phyloP scores from a whole-genome alignment of 768 basidiomycete genomes.

The Stropharia rugosoannulata region DNA sequence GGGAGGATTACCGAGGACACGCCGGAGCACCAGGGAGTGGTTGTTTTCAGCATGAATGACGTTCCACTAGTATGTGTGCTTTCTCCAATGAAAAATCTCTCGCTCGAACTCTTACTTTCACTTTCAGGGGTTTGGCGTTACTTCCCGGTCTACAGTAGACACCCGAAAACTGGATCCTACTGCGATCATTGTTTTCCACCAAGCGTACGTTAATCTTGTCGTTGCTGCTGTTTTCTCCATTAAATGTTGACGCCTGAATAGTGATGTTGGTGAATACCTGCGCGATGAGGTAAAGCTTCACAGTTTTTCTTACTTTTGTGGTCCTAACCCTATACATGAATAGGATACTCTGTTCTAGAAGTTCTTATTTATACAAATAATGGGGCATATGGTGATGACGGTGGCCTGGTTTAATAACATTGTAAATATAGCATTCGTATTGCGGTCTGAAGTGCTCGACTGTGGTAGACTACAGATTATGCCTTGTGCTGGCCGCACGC shows the following conservation, averaged over 20 bases:
- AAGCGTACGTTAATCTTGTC: conserved; percentile 63
- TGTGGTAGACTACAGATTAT: conserved; percentile 20
- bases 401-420: conserved; percentile 6
- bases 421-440: conserved; percentile 16
- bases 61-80: conserved; percentile 71
- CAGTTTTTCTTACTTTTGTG: background rate
- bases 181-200: conserved; percentile 96
- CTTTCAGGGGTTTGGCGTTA: conserved; percentile 92
- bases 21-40: conserved; percentile 97
- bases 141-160: conserved; percentile 92
- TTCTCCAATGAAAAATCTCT: background rate
- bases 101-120: background rate
- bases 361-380: conserved; percentile 7
- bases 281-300: conserved; percentile 78
- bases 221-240: background rate
- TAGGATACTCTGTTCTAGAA: conserved; percentile 79
- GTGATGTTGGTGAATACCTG: conserved; percentile 97
- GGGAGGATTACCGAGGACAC: conserved; percentile 98
- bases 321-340: conserved; percentile 14
- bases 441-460: conserved; percentile 44
- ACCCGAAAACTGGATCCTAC: conserved; percentile 97
- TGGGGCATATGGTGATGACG: background rate
- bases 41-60: conserved; percentile 95
- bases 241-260: conserved; percentile 28
- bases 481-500: conserved; percentile 10